Base-by-base conservation (phyloP, 371 early-diverging fungal genomes). In the Mucor plumbeus region DNA sequence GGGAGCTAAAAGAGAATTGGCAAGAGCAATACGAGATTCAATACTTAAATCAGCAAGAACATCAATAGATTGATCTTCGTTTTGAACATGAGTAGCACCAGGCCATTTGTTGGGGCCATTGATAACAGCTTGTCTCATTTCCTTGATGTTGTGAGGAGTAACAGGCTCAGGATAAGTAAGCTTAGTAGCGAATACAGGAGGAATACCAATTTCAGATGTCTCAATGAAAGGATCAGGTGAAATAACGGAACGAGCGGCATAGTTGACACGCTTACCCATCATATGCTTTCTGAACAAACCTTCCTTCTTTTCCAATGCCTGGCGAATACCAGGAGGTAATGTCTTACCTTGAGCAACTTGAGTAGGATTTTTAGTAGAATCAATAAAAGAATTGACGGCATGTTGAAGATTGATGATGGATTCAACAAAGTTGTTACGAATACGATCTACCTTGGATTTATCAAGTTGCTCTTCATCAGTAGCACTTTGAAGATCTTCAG, bases 261-360 rank as follows among this genome's bases (percentile, higher is more conserved):
- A 99, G 85, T 99, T 99, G 76, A 99, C 99, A 81, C 99, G 93
- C 84, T 99, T 99, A 62, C 99, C 99, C 99, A 99, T 99, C 95
- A 99, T 99, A 80, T 99, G 98, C 84, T 95, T 97, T 63, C 99
- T 88, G 88, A 99, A 99, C 50, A 99, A 82, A 72, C 99, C 99
- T 77, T 99, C 99, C 87, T 99, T 99, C 93, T 99, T 99, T 82
- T 99, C 99, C 57, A 99, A 83, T 9, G 98, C 78, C 81, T 99
- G 99, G 53, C 96, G 94, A 61, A 99, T 94, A 73, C 99, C 99
- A 9, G 94, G 89, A 15, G 96, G 89, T 0, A 86, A 80, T 9
- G 75, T 65, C 62, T 84, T 74, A 67, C 89, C 87, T 61, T 89
- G 86, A 17, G 79, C 74, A 63, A 79, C 71, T 44, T 74, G 68